A percentile compares a stretch with the other conserved stretches of the same genome.
These are phyloP conservation scores for Cyanodermella asteris DNA, from an alignment of 2,329 filamentous ascomycete species.

Conservation along the genomic window DNA sequence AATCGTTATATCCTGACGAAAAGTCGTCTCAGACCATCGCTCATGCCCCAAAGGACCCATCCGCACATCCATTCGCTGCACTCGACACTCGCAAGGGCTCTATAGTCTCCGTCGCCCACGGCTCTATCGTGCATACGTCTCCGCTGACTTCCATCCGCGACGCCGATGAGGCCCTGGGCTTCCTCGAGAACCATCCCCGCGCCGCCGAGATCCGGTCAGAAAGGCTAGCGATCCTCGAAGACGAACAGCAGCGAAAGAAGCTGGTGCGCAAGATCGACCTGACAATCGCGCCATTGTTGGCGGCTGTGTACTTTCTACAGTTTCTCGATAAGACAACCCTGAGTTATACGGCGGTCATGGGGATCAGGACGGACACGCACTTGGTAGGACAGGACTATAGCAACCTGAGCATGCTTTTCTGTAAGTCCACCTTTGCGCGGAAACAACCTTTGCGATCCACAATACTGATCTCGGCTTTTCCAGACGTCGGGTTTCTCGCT, in stretches of 20 bases:
- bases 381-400: constrained; percentile 24
- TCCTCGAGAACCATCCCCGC: constrained; percentile 13
- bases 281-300: constrained; percentile 30
- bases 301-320: constrained; percentile 34
- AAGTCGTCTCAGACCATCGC: too few species aligned
- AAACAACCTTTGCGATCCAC: too few species aligned
- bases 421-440: too few species aligned
- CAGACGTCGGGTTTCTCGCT: constrained; percentile 4
- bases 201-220: constrained; percentile 12
- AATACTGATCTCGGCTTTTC: constrained; percentile 1
- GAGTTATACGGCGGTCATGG: constrained; percentile 29
- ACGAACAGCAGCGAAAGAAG: constrained; percentile 9
- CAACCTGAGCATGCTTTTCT: constrained; percentile 6
- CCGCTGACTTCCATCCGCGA: constrained; percentile 9
- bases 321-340: constrained; percentile 38
- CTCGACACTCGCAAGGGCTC: constrained; percentile 9
- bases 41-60: too few species aligned
- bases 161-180: constrained; percentile 17
- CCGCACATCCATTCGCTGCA: constrained; percentile 8
- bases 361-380: constrained; percentile 22
- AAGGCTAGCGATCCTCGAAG: constrained; percentile 11
- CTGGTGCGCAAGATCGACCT: constrained; percentile 17
- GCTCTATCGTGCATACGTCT: constrained; percentile 1
- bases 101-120: constrained; percentile 1
- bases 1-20: too few species aligned